Percentiles rank a stretch among this genome's conserved stretches.
These are phyloP conservation scores for Ophiostoma piceae DNA, from an alignment of 2,329 filamentous ascomycete species.

Conservation along the genomic window DNA sequence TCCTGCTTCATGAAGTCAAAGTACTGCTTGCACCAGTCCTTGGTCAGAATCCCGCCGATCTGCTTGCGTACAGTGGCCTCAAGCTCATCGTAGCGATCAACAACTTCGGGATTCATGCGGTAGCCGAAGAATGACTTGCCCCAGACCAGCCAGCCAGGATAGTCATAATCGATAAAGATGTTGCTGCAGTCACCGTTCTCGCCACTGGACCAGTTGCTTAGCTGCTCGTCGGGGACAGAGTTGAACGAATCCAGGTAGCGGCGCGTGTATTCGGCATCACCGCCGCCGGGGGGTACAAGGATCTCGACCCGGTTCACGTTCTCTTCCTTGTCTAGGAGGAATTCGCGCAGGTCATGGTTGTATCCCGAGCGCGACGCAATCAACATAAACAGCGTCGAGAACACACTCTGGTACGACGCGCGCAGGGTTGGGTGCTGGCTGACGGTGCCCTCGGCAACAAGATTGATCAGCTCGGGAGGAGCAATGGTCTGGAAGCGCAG, in stretches of 20 bases:
- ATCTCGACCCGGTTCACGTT: slow-evolving; percentile 73
- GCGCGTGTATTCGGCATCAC: slow-evolving; percentile 72
- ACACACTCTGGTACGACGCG: slow-evolving; percentile 71
- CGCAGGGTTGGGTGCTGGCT: slow-evolving; percentile 86
- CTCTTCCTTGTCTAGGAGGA: slow-evolving; percentile 71
- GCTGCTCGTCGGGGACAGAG: slow-evolving; percentile 46
- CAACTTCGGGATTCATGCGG: slow-evolving; percentile 64
- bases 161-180: slow-evolving; percentile 76
- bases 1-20: slow-evolving; percentile 64
- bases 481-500: slow-evolving; percentile 88
- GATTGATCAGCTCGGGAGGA: slow-evolving; percentile 72
- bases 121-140: slow-evolving; percentile 78
- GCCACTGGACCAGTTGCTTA: neutral
- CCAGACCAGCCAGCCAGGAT: slow-evolving; percentile 96
- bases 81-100: slow-evolving; percentile 68
- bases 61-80: slow-evolving; percentile 69
- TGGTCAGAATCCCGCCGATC: slow-evolving; percentile 74
- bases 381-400: slow-evolving; percentile 72
- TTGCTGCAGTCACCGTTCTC: slow-evolving; percentile 50
- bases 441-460: slow-evolving; percentile 76
- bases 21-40: slow-evolving; percentile 78
- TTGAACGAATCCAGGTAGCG: slow-evolving; percentile 74
- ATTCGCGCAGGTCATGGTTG: slow-evolving; percentile 81
- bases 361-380: slow-evolving; percentile 84
- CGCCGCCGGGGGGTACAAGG: slow-evolving; percentile 54